A percentile compares a stretch with the other conserved stretches of the same genome.
Conservation (phyloP, 768 basidiomycete species). For the Lactarius pseudohatsudake region DNA sequence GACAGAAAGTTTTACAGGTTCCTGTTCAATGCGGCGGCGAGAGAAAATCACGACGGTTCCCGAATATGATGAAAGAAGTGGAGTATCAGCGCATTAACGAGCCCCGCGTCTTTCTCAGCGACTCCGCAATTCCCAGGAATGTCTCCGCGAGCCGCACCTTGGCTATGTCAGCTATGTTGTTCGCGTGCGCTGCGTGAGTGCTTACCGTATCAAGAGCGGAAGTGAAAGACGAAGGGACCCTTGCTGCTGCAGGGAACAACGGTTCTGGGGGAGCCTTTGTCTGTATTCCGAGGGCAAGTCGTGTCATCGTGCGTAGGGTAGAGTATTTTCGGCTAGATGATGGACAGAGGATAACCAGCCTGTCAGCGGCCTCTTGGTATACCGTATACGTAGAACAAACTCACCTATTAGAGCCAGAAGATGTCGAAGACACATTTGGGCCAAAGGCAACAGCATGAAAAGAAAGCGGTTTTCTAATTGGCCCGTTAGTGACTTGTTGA, state of each 20-base stretch:
- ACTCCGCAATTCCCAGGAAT: conserved; percentile 40
- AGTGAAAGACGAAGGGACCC: conserved; percentile 29
- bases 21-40: neutral
- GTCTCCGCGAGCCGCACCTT: conserved; percentile 56
- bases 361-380: neutral
- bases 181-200: neutral
- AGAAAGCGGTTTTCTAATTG: conserved; percentile 49
- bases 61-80: neutral
- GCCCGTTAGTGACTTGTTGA: neutral
- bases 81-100: conserved; percentile 39
- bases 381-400: neutral
- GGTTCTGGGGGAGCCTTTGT: conserved; percentile 44
- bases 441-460: conserved; percentile 54
- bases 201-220: neutral
- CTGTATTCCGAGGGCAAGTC: conserved; percentile 49
- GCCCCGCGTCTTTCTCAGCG: conserved; percentile 48
- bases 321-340: conserved; percentile 41
- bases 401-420: conserved; percentile 43
- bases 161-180: neutral
- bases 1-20: neutral
- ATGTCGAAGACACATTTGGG: no score
- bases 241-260: conserved; percentile 1
- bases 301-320: conserved; percentile 47
- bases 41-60: neutral
- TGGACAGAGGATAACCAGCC: conserved; percentile 48